Evolutionary conservation across 2,329 filamentous ascomycete species (phyloP), one percentile per base, ranked within the genome.

Genomic region (Remersonia thermophila): DNA sequence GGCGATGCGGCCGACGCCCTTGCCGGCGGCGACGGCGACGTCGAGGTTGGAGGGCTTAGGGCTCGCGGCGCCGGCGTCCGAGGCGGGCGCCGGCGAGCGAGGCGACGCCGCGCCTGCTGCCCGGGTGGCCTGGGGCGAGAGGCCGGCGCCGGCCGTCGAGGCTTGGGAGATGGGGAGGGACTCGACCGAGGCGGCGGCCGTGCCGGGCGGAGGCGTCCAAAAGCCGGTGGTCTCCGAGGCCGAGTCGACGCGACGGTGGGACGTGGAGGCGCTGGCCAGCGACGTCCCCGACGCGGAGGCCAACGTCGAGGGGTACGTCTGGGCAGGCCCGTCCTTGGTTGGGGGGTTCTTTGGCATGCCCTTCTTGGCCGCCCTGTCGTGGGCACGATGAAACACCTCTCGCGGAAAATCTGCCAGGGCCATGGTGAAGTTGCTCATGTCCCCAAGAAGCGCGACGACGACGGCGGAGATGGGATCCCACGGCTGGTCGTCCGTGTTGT

Each of bases 371-470:
- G 11, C 27, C 11, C 13, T 28, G 27, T 5, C 4, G 12, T 12
- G 11, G 12, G 13, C 32, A 16, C 33, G 48, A 42, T 64, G 69
- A 54, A 75, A 72, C 4, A 77, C 55, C 40, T 74, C 68, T 13
- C 68, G 59, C 2, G 74, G 74, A 46, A 79, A 70, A 50, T 93
- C 85, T 1, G 83, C 83, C 28, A 93, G 68, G 1, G 84, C 83
- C 71, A 93, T 81, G 50, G 83, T 73, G 39, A 95, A 78, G 27
- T 73, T 80, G 17, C 80, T 77, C 32, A 91, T 65, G n/a, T 87
- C 89, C 5, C 82, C 81, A n/a, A 93, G 63, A 1, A 95, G 59
- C 0, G 86, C 83, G 30, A 76, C 73, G 0, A 84, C 77, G 12
- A 77, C 82, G 14, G 83, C 84, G 11, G 80, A 77, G 16, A 93